Conservation (phyloP, 140 eudicot species). For the Flaveria floridana region DNA sequence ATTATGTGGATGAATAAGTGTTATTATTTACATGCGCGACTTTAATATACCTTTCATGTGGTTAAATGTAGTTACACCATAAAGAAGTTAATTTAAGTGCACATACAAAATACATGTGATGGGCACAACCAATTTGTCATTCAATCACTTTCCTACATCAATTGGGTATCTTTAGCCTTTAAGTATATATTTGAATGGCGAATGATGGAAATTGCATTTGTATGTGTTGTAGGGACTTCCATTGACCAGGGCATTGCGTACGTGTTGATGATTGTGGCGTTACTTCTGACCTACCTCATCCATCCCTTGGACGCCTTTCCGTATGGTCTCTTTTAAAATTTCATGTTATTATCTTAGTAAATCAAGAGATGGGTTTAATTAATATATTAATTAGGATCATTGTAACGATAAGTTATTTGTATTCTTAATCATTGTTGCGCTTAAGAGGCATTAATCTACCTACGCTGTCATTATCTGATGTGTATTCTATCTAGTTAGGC, state of each 20-base stretch:
- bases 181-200: neutral
- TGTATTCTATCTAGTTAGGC: constrained; percentile 11
- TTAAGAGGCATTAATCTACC: constrained; percentile 12
- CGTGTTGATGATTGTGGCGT: constrained; percentile 55
- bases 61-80: constrained; percentile 2
- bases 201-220: constrained; percentile 7
- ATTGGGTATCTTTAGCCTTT: too few relatives aligned
- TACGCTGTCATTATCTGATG: neutral
- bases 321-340: constrained; percentile 31
- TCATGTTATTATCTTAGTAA: constrained; percentile 8
- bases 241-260: constrained; percentile 66
- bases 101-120: constrained; percentile 2
- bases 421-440: constrained; percentile 20
- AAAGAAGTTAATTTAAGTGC: neutral
- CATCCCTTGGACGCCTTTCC: constrained; percentile 57
- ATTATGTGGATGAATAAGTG: neutral
- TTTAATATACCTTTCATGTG: constrained; percentile 13
- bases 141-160: neutral
- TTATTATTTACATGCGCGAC: neutral
- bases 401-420: constrained; percentile 16
- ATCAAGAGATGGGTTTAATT: constrained; percentile 14
- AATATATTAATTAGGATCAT: constrained; percentile 17
- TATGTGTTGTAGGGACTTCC: constrained; percentile 48
- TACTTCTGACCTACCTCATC: constrained; percentile 58
- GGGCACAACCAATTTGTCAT: neutral